Percentiles rank a stretch among this genome's conserved stretches.
phyloP scores from a whole-genome alignment of 257 asterid genomes.

The Schizonepeta tenuifolia region DNA sequence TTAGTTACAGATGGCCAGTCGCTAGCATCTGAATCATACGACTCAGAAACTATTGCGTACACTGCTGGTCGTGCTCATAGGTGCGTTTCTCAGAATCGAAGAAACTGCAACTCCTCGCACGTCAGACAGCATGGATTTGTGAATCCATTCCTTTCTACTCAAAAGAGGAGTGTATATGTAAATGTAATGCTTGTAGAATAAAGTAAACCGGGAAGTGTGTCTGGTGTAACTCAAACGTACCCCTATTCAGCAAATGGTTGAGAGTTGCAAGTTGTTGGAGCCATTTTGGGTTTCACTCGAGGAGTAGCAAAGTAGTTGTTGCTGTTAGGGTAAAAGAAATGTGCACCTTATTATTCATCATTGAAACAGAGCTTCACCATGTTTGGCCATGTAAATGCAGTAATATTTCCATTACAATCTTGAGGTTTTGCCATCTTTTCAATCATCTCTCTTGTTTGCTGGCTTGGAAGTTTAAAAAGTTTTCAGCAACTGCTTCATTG shows the following conservation, averaged over 20 bases:
- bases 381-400: background rate
- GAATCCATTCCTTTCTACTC: background rate
- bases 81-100: background rate
- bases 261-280: background rate
- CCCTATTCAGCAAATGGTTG: background rate
- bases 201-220: no score
- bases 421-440: no score
- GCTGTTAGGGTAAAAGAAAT: background rate
- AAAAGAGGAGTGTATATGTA: background rate
- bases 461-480: no score
- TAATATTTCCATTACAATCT: background rate
- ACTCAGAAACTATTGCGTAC: background rate
- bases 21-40: constrained; percentile 2
- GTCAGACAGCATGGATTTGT: background rate
- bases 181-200: background rate
- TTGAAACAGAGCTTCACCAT: background rate
- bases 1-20: background rate
- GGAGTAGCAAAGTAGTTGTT: background rate
- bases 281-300: background rate
- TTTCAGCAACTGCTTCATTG: no score
- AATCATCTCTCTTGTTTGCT: no score
- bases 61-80: background rate
- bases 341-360: background rate
- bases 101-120: background rate
- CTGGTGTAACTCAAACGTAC: no score